Conservation (phyloP, 2,329 filamentous ascomycete genomes). For the Xylaria sp. region DNA sequence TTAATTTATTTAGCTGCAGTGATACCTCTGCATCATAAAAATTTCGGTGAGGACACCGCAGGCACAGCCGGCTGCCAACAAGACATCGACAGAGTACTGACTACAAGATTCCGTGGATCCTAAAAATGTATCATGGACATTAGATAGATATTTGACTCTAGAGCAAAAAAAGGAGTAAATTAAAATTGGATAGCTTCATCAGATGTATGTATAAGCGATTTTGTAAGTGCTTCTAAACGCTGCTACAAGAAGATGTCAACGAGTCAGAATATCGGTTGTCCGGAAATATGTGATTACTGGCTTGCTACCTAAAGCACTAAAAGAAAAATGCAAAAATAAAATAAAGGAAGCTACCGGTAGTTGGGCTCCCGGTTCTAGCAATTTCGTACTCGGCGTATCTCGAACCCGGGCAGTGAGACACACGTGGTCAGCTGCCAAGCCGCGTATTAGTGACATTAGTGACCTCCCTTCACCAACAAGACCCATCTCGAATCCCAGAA, state of each 20-base stretch:
- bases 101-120: neutral
- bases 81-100: neutral
- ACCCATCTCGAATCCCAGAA: conserved; percentile 17
- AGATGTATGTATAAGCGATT: neutral
- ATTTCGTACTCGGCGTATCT: neutral
- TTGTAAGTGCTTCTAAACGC: neutral
- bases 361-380: neutral
- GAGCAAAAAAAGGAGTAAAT: neutral
- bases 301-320: neutral
- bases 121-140: neutral
- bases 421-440: conserved; percentile 29
- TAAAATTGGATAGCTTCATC: neutral
- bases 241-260: neutral
- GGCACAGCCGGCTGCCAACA: neutral
- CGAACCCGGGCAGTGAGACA: conserved; percentile 4
- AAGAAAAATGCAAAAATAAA: neutral
- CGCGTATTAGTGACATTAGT: conserved; percentile 19
- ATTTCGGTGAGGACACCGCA: conserved; percentile 12
- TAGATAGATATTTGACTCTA: neutral
- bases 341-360: neutral
- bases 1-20: neutral
- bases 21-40: neutral
- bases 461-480: conserved; percentile 4
- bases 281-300: neutral
- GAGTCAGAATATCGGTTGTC: neutral